Base-by-base conservation (phyloP, 139 green algal species). In the Chlorella sp. region DNA sequence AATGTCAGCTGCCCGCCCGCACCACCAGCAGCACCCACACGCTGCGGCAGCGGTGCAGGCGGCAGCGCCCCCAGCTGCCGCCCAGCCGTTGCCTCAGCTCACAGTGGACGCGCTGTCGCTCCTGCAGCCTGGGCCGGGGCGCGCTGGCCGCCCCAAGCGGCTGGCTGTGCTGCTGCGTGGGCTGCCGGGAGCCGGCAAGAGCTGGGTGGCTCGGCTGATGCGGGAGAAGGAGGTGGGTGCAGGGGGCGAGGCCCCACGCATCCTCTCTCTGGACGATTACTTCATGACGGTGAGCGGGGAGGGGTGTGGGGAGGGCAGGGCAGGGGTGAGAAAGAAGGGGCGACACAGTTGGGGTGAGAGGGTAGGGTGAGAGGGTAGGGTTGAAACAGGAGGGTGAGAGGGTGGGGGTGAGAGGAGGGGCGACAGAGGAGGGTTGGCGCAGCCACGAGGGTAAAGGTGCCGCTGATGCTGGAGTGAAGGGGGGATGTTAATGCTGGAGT, bases 181-280 rank as follows among this genome's bases (percentile, higher is more conserved):
- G 7, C 90, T 96, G 88, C 96, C 96, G 24, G 97, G 97, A 86
- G 96, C 93, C 80, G 97, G 97, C 88, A 98, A 98, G 90, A 97
- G 94, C 57, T 86, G 91, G 37, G 78, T 97, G 36, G 95, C 96
- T 14, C 86, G 89, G 32, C 85, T 88, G 71, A 89, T 98, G 22
- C 89, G 95, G 3, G 93, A 96, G n/a, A 39, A 95, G 22, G 96
- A 98, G 94, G 78, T 94, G 36, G 91, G 93, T 53, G 78, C 93
- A 15, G 94, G 95, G 0, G 94, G 90, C 21, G 81, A 94, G 30
- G 86, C 94, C 36, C 96, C 96, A 0, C 89, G 96, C 11, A 93
- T 98, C n/a, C 94, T 96, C 84, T 94, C 94, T 89, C 91, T 98
- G 0, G 96, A 98, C 69, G 96, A 98, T 87, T 98, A 98, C 94